These are phyloP conservation scores for Hordeum marinum DNA, from an alignment of 176 grass and related monocot species.

Conservation along the genomic window DNA sequence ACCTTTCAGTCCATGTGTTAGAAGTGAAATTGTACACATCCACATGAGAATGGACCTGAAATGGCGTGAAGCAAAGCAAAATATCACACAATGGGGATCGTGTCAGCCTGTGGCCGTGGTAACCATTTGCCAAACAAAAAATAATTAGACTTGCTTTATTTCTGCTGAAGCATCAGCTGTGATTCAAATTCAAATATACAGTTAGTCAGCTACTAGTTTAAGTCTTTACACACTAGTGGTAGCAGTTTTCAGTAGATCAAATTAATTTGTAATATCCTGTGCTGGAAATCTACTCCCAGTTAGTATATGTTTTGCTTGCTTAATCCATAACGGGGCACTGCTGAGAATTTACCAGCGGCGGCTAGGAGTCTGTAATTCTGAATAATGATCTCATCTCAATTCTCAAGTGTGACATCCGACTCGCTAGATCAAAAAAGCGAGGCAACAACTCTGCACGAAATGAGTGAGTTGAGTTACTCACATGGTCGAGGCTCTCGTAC, in stretches of 20 bases:
- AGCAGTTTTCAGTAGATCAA: not conserved
- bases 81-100: conserved; percentile 1
- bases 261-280: not conserved
- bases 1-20: conserved; percentile 63
- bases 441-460: not conserved
- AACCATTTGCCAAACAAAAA: not conserved
- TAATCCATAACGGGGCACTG: not conserved
- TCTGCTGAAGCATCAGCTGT: no score
- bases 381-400: not conserved
- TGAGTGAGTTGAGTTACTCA: conserved; percentile 20
- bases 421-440: not conserved
- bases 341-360: not conserved
- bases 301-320: not conserved
- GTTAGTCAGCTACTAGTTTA: not conserved
- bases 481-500: conserved; percentile 73
- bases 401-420: not conserved
- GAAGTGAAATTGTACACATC: conserved; percentile 83
- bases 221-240: not conserved
- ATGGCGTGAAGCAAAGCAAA: conserved; percentile 7
- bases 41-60: conserved; percentile 90
- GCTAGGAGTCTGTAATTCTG: not conserved
- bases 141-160: not conserved
- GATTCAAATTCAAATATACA: not conserved
- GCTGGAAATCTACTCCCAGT: not conserved
- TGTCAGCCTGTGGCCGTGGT: not conserved